Conservation (phyloP, 2,329 filamentous ascomycete species). For the Elsinoe australis region DNA sequence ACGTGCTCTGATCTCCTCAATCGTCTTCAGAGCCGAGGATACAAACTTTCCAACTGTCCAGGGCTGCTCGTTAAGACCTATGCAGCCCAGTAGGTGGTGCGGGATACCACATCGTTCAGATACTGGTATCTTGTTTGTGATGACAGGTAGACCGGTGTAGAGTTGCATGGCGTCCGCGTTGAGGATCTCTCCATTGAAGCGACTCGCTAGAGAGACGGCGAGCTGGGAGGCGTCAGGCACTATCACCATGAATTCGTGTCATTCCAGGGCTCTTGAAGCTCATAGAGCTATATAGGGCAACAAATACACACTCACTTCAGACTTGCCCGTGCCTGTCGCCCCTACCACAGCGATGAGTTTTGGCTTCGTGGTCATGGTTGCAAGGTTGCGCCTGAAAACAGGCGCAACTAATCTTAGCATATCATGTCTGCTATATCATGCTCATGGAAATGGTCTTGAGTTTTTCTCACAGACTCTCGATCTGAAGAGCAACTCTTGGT, state of each 20-base stretch:
- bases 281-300: no score
- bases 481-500: neutral
- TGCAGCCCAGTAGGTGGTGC: slow-evolving; percentile 79
- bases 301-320: slow-evolving; percentile 71
- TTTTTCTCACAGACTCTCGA: no score
- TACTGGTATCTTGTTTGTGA: slow-evolving; percentile 82
- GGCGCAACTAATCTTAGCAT: slow-evolving; percentile 1
- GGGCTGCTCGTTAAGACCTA: slow-evolving; percentile 65
- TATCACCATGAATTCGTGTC: no score
- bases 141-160: slow-evolving; percentile 82
- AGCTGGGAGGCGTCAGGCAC: slow-evolving; percentile 33
- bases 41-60: slow-evolving; percentile 80
- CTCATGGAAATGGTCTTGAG: no score
- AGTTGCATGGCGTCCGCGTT: slow-evolving; percentile 98
- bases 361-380: neutral
- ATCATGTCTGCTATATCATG: no score
- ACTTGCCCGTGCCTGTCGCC: slow-evolving; percentile 89
- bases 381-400: neutral
- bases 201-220: slow-evolving; percentile 75
- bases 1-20: slow-evolving; percentile 68
- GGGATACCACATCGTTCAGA: slow-evolving; percentile 71
- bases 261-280: no score
- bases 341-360: slow-evolving; percentile 70
- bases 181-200: slow-evolving; percentile 86
- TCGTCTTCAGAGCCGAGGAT: slow-evolving; percentile 57